A percentile compares a stretch with the other conserved stretches of the same genome.
Conservation (phyloP, 2,329 filamentous ascomycete genomes). For the Claviceps spartinae region DNA sequence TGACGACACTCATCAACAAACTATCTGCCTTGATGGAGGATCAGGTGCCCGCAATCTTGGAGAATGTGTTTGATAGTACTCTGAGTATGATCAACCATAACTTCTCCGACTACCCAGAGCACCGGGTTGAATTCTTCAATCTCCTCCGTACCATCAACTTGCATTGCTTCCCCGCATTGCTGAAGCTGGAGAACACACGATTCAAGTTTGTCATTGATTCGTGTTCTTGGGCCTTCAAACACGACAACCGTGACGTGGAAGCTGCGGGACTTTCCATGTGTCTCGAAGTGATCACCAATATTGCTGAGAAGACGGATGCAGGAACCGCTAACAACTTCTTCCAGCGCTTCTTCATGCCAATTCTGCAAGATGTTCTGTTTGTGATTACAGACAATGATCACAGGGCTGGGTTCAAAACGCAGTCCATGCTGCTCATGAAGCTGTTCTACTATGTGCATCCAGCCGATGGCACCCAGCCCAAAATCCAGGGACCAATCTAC, state of each 20-base stretch:
- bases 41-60: constrained; percentile 93
- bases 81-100: constrained; percentile 99
- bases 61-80: constrained; percentile 96
- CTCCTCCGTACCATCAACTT: constrained; percentile 90
- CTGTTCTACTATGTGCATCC: constrained; percentile 93
- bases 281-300: constrained; percentile 92
- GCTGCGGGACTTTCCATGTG: constrained; percentile 96
- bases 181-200: constrained; percentile 88
- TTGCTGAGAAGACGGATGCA: constrained; percentile 80
- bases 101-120: constrained; percentile 97
- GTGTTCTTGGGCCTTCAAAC: constrained; percentile 99
- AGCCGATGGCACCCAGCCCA: constrained; percentile 53
- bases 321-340: constrained; percentile 90
- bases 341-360: constrained; percentile 91
- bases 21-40: constrained; percentile 96
- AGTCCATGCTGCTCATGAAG: constrained; percentile 82
- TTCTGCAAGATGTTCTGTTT: constrained; percentile 96
- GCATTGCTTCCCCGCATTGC: constrained; percentile 85
- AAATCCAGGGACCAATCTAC: constrained; percentile 89
- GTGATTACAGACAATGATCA: constrained; percentile 95
- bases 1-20: constrained; percentile 95
- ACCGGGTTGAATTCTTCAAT: constrained; percentile 99
- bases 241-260: constrained; percentile 96
- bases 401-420: constrained; percentile 98
- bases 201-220: constrained; percentile 99